Conservation (phyloP, 2,329 filamentous ascomycete species). For the Berkeleyomyces basicola region DNA sequence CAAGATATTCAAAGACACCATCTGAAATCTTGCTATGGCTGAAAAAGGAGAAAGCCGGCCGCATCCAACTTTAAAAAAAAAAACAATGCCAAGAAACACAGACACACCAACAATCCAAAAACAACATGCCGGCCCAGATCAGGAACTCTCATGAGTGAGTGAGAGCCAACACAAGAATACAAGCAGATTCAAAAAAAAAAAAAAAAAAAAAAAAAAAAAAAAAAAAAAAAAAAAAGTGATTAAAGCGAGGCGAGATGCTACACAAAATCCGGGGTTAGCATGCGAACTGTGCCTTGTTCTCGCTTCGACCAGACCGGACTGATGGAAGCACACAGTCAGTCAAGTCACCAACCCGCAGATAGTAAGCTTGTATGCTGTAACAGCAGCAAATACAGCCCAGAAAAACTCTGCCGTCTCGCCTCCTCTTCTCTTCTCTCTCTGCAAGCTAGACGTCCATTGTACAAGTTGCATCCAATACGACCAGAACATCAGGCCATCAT, state of each 20-base stretch:
- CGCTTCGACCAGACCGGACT: too few species aligned
- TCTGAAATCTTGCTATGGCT: background rate
- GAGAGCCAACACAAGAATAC: background rate
- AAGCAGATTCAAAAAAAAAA: too few species aligned
- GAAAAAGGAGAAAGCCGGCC: background rate
- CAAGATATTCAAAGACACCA: background rate
- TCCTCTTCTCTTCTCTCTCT: background rate
- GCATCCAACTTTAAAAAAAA: background rate
- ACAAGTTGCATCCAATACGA: background rate
- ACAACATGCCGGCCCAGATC: background rate
- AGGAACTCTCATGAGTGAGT: background rate
- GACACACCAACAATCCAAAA: background rate
- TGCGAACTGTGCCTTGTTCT: too few species aligned
- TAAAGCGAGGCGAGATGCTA: background rate
- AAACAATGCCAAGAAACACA: background rate
- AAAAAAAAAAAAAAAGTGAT: too few species aligned
- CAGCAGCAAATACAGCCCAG: too few species aligned
- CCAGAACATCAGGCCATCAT: background rate
- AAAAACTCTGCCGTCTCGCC: background rate
- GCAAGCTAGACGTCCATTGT: too few species aligned
- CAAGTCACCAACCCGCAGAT: too few species aligned
- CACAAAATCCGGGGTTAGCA: background rate
- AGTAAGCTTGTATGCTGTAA: too few species aligned
- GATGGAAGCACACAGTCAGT: too few species aligned
- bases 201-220: too few species aligned